Conservation (phyloP, 139 green algal genomes). For the Auxenochlorella protothecoides region DNA sequence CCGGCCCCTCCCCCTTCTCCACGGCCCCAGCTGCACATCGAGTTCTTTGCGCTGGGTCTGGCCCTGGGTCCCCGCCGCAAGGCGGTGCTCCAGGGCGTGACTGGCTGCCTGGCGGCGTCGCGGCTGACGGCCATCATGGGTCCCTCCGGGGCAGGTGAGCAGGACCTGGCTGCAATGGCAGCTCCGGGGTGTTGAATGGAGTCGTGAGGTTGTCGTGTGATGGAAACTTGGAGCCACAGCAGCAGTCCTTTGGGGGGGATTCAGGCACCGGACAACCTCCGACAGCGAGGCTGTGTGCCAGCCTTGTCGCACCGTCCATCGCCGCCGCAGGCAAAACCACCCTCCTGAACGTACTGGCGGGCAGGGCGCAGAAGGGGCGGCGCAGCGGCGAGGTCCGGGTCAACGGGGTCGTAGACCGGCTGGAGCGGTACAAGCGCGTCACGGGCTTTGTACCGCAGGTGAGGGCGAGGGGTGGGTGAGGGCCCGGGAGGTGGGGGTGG, state of each 20-base stretch:
- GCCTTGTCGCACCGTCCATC: neutral
- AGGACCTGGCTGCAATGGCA: no score
- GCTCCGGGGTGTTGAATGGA: no score
- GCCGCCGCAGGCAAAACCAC: constrained; percentile 37
- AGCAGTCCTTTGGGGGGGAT: no score
- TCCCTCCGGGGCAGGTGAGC: constrained; percentile 20
- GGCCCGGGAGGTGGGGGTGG: neutral
- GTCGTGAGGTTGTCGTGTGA: no score
- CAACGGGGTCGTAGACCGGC: constrained; percentile 25
- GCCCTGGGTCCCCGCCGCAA: constrained; percentile 21
- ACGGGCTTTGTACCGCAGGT: constrained; percentile 68
- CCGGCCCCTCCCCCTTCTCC: no score
- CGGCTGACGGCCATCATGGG: constrained; percentile 48
- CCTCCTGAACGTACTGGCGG: constrained; percentile 38
- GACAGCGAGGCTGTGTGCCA: no score
- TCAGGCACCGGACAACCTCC: no score
- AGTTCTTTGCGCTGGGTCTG: constrained; percentile 9
- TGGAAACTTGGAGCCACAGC: no score
- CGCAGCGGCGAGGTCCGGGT: constrained; percentile 42
- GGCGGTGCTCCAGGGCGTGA: constrained; percentile 34
- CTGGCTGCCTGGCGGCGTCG: constrained; percentile 8
- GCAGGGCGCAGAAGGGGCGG: constrained; percentile 32
- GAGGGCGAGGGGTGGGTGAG: neutral
- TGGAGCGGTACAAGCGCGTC: constrained; percentile 25
- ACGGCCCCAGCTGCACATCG: no score